A percentile compares a stretch with the other conserved stretches of the same genome.
Evolutionary conservation across 1,139 yeast species (phyloP).

Genomic region (Geotrichum fermentans): DNA sequence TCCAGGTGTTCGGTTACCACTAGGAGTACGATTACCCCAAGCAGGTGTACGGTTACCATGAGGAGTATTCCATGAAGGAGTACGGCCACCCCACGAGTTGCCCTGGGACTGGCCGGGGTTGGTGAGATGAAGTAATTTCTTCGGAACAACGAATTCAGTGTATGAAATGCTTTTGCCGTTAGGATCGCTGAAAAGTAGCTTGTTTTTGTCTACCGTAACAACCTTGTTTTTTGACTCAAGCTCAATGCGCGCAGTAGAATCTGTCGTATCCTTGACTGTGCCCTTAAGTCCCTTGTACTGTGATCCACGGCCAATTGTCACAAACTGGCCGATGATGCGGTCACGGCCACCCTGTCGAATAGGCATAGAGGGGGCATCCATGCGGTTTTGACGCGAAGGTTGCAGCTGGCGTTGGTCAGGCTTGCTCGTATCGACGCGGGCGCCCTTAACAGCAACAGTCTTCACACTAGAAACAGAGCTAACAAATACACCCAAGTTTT

Average conservation of each 20-base stretch:
- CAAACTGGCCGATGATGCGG: slow-evolving; percentile 73
- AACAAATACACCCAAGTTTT: slow-evolving; percentile 89
- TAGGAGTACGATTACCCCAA: slow-evolving; percentile 39
- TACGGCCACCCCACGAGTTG: slow-evolving; percentile 27
- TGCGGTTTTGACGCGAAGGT: slow-evolving; percentile 33
- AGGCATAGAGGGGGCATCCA: slow-evolving; percentile 52
- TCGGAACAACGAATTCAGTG: slow-evolving; percentile 66
- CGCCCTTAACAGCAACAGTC: slow-evolving; percentile 79
- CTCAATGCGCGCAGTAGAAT: slow-evolving; percentile 85
- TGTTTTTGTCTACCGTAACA: slow-evolving; percentile 75
- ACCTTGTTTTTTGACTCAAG: slow-evolving; percentile 88
- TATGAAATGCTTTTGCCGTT: slow-evolving; percentile 67
- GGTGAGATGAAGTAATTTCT: slow-evolving; percentile 29
- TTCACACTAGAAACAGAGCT: slow-evolving; percentile 70
- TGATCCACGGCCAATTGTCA: slow-evolving; percentile 76
- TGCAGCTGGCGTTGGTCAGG: slow-evolving; percentile 39
- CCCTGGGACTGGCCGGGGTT: slow-evolving; percentile 37
- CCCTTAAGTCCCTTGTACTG: slow-evolving; percentile 94
- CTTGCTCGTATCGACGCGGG: slow-evolving; percentile 60
- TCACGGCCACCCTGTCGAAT: slow-evolving; percentile 64
- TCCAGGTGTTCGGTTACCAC: slow-evolving; percentile 48
- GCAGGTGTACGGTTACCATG: slow-evolving; percentile 54
- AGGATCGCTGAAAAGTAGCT: slow-evolving; percentile 62
- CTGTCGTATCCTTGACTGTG: slow-evolving; percentile 88
- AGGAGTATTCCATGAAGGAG: slow-evolving; percentile 41